Base-by-base conservation (phyloP, 768 basidiomycete species). In the Gyrodon lividus region DNA sequence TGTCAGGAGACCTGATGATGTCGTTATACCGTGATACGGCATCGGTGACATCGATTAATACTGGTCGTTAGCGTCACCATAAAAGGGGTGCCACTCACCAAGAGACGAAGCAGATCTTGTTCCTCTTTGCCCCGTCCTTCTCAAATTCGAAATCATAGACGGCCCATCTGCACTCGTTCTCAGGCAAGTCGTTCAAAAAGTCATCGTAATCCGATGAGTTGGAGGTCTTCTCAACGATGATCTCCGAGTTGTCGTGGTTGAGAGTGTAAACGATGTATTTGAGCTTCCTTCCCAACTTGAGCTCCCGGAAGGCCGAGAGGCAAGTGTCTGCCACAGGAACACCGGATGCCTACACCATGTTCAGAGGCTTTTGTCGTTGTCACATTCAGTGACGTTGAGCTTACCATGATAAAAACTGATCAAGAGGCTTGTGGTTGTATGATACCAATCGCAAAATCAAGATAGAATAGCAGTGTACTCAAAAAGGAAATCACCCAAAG, bases 141-240 rank as follows among this genome's bases (percentile, higher is more conserved):
- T 86, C 79, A 62, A 78, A 98, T 59, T 90, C 86, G 56, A 95
- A 86, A 69, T 98, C 94, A 63, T 93, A 96, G 20, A 98, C 80
- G n/a, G 88, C 95, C 82, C 84, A 99, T 72, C 89, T 76, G 64
- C 88, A 90, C 54, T 87, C 81, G 24, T 61, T 61, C 66, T 86
- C 80, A 1, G 95, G 93, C 50, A 98, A 76, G 59, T 86, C 81
- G 1, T 33, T 66, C 44, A 92, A 38, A 67, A 98, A 98, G 0
- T 78, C 76, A 0, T 93, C 87, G 70, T 90, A 98, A 17, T 76
- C 65, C 1, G 50, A 14, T 4, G 67, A 67, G 5, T 63, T 51
- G 19, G 83, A 84, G 16, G 71, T 77, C 74, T 91, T 91, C 51
- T 82, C 76, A 39, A 93, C 86, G 58, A 90, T 62, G 70, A 98